Evolutionary conservation across 371 early-diverging fungal genomes (phyloP), one percentile per base, ranked within the genome.

Genomic region (Apophysomyces sp.): DNA sequence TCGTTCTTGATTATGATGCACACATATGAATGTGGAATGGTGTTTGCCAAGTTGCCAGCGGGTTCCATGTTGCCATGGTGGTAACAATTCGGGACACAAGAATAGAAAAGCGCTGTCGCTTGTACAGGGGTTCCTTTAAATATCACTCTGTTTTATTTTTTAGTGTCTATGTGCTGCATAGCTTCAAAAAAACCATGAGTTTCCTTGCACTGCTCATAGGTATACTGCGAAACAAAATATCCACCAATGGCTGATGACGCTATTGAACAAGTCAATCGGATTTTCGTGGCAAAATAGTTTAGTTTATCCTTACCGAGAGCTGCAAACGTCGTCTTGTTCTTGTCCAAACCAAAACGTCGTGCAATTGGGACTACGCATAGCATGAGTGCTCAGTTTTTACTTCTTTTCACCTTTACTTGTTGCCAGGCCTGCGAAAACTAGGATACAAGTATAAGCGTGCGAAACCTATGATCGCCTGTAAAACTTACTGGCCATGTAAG

Each of bases 211-310:
- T 60, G 56, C 40, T 65, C 52, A 37, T 65, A 65, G 11, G 61
- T 37, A 28, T 60, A 65, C 24, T 56, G 55, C 15, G 66, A 60
- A 6, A 60, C 57, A 31, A 65, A 21, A 37, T 65, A 65, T 4
- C 66, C 66, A 3, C 59, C 58, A 2, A 60, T 56, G 28, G 37
- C 49, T n/a, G 66, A 59, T 1, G 52, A 13, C n/a, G 57, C 65
- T 65, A 18, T 21, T 21, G 18, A 37, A 15, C 21, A n/a, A 24
- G 34, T 4, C 51, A 28, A n/a, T 11, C 12, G 7, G 30, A n/a
- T n/a, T n/a, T n/a, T n/a, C n/a, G n/a, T n/a, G n/a, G n/a, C n/a
- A n/a, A n/a, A n/a, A n/a, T n/a, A n/a, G n/a, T n/a, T 44, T 21
- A 44, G 21, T 44, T 7, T 16, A 28, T 15, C 44, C 39, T 55